phyloP scores from a whole-genome alignment of 257 asterid species.

The Nicotiana tomentosiformis region DNA sequence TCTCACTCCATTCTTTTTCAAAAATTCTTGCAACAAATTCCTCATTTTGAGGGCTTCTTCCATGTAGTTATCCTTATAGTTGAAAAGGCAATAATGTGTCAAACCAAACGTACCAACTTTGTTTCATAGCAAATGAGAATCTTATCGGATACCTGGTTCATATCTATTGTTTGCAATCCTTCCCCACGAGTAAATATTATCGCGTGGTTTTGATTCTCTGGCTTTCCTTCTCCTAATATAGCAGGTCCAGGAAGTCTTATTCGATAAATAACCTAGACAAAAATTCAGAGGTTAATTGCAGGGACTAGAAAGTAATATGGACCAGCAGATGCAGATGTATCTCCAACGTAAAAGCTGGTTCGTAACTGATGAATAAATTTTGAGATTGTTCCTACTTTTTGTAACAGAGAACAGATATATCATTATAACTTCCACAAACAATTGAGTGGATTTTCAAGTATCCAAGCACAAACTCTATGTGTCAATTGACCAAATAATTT shows the following conservation, averaged over 20 bases:
- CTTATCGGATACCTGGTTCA: slow-evolving; percentile 69
- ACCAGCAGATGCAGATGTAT: slow-evolving; percentile 2
- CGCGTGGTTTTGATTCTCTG: slow-evolving; percentile 97
- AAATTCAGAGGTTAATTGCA: neutral
- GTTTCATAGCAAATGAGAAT: neutral
- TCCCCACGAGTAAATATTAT: slow-evolving; percentile 96
- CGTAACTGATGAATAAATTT: neutral
- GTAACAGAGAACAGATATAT: neutral
- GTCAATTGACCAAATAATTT: neutral
- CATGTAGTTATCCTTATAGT: slow-evolving; percentile 81
- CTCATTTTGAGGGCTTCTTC: slow-evolving; percentile 98
- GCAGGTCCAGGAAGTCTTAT: slow-evolving; percentile 92
- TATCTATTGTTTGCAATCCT: slow-evolving; percentile 96
- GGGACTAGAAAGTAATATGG: neutral
- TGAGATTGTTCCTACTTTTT: neutral
- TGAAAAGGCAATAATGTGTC: slow-evolving; percentile 9
- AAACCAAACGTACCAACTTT: slow-evolving; percentile 3
- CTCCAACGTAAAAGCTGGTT: neutral
- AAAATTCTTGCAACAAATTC: slow-evolving; percentile 87
- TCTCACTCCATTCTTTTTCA: slow-evolving; percentile 75
- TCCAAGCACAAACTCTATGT: neutral
- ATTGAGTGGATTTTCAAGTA: neutral
- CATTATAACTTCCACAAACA: neutral
- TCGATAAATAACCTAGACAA: slow-evolving; percentile 69
- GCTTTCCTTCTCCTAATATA: slow-evolving; percentile 93